Evolutionary conservation across 1,284 basidiomycete genomes (phyloP).

Genomic region (Peniophora sp.): DNA sequence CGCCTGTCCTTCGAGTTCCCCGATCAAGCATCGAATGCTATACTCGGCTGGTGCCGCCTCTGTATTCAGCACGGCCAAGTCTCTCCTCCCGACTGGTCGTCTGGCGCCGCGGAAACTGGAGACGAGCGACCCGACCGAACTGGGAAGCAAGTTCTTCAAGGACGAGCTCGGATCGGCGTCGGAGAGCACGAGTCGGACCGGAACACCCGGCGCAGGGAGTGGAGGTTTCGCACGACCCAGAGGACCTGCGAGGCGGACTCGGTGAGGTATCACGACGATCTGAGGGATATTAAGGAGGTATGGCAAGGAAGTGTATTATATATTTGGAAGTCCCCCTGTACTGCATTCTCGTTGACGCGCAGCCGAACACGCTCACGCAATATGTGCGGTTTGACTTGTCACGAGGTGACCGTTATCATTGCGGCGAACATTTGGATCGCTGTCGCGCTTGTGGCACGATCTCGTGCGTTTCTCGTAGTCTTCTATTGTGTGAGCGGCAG

Average conservation of each 20-base stretch:
- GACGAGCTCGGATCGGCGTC: slow-evolving; percentile 37
- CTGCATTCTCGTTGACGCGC: too few species aligned
- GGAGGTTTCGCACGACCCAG: slow-evolving; percentile 48
- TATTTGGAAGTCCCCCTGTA: too few species aligned
- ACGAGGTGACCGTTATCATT: too few species aligned
- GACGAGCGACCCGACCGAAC: slow-evolving; percentile 71
- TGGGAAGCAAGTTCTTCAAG: slow-evolving; percentile 57
- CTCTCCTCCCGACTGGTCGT: slow-evolving; percentile 34
- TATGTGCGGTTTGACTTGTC: too few species aligned
- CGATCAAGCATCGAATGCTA: slow-evolving; percentile 80
- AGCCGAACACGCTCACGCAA: too few species aligned
- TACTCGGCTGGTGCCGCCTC: slow-evolving; percentile 67
- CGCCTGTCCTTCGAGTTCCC: slow-evolving; percentile 73
- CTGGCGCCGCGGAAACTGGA: slow-evolving; percentile 63
- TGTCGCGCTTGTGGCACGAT: too few species aligned
- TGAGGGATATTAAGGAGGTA: neutral
- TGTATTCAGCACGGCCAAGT: slow-evolving; percentile 50
- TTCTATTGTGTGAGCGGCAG: too few species aligned
- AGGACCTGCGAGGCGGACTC: slow-evolving; percentile 39
- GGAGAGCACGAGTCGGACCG: slow-evolving; percentile 5
- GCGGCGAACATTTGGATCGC: too few species aligned
- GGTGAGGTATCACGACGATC: neutral
- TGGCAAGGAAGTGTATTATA: too few species aligned
- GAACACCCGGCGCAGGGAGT: slow-evolving; percentile 8
- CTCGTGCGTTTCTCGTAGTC: too few species aligned